Evolutionary conservation across 2,329 filamentous ascomycete species (phyloP).

Genomic region (Colletotrichum navitas): DNA sequence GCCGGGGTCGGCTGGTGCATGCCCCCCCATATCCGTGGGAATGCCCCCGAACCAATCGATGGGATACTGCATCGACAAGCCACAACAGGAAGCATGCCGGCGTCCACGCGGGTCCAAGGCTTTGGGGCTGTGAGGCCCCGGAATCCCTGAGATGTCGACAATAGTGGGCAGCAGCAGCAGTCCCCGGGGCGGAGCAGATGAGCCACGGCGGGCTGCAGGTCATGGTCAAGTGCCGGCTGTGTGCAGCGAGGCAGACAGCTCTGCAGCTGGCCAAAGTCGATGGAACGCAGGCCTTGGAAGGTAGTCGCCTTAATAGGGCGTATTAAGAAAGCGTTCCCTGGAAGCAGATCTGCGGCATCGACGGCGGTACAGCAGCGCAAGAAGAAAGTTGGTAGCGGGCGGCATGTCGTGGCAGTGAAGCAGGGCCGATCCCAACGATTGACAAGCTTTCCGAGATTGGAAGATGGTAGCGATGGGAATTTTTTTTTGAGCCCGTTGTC

Average conservation of each 20-base stretch:
- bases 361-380: background rate
- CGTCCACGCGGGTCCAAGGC: conserved; percentile 10
- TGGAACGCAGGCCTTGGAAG: conserved; percentile 27
- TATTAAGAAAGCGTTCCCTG: conserved; percentile 16
- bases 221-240: conserved; percentile 21
- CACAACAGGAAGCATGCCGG: background rate
- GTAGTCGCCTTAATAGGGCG: conserved; percentile 8
- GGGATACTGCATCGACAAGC: conserved; percentile 3
- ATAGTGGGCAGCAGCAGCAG: background rate
- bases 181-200: conserved; percentile 7
- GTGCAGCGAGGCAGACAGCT: conserved; percentile 5
- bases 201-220: conserved; percentile 28
- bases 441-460: background rate
- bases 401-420: conserved; percentile 21
- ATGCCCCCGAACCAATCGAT: conserved; percentile 1
- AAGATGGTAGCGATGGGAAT: conserved; percentile 7
- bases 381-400: conserved; percentile 12
- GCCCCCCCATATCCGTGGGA: background rate
- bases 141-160: background rate
- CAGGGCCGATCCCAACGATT: conserved; percentile 18
- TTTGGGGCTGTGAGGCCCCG: conserved; percentile 12
- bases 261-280: conserved; percentile 11
- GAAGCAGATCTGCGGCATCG: conserved; percentile 10
- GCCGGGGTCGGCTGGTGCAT: background rate
- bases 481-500: background rate